Conservation (phyloP, 2,329 filamentous ascomycete species). For the Cordyceps fumosorosea region DNA sequence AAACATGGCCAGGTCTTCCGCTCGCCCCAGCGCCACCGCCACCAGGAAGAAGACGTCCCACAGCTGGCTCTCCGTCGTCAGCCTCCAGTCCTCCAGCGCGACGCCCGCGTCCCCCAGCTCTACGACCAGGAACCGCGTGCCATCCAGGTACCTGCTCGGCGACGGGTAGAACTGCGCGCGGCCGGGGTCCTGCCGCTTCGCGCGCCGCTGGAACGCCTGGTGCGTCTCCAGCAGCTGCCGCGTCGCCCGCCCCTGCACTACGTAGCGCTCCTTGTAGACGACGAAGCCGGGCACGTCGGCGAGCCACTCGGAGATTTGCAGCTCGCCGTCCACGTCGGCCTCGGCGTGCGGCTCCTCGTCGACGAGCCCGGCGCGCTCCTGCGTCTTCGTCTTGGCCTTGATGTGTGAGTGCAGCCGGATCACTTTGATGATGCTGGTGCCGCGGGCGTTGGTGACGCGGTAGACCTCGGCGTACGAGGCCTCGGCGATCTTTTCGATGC, state of each 20-base stretch:
- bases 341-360: slow-evolving; percentile 53
- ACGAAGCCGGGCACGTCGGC: slow-evolving; percentile 60
- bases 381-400: slow-evolving; percentile 50
- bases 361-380: slow-evolving; percentile 46
- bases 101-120: slow-evolving; percentile 57
- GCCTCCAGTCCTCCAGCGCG: slow-evolving; percentile 52
- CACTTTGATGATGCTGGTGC: slow-evolving; percentile 59
- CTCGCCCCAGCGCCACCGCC: slow-evolving; percentile 52
- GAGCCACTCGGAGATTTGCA: slow-evolving; percentile 57
- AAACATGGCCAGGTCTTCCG: slow-evolving; percentile 51
- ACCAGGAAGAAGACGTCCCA: slow-evolving; percentile 60
- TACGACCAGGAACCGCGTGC: slow-evolving; percentile 53
- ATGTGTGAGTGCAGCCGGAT: slow-evolving; percentile 54
- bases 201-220: slow-evolving; percentile 47
- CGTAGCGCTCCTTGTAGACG: slow-evolving; percentile 57
- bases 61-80: slow-evolving; percentile 43
- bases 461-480: slow-evolving; percentile 63
- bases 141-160: slow-evolving; percentile 51
- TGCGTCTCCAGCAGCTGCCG: slow-evolving; percentile 52
- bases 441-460: slow-evolving; percentile 50
- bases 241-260: slow-evolving; percentile 51
- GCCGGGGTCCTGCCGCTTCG: slow-evolving; percentile 49
- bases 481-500: slow-evolving; percentile 58
- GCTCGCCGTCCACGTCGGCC: slow-evolving; percentile 49
- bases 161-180: slow-evolving; percentile 56